Evolutionary conservation across 352 stramenopile genomes (phyloP).

Genomic region (Hyaloperonospora arabidopsidis): DNA sequence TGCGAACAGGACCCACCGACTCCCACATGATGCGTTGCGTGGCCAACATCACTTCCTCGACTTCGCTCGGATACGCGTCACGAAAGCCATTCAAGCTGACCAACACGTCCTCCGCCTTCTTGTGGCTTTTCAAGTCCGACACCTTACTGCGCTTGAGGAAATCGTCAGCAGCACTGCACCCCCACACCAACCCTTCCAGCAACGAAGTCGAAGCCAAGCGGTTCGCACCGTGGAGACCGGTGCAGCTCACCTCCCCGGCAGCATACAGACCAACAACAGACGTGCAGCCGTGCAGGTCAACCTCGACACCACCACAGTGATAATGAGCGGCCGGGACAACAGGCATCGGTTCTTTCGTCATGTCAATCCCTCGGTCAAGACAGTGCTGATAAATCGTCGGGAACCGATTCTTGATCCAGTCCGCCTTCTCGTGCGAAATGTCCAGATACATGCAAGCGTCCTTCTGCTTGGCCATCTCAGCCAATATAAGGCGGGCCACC

Average conservation of each 20-base stretch:
- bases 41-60: conserved; percentile 52
- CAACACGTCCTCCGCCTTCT: conserved; percentile 34
- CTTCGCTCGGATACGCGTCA: conserved; percentile 40
- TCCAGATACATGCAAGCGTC: conserved; percentile 88
- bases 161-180: conserved; percentile 80
- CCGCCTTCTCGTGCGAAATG: conserved; percentile 83
- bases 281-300: conserved; percentile 83
- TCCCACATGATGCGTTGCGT: conserved; percentile 91
- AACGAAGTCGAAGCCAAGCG: conserved; percentile 90
- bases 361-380: conserved; percentile 79
- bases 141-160: conserved; percentile 32
- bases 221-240: conserved; percentile 91
- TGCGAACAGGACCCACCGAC: conserved; percentile 87
- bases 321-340: conserved; percentile 92
- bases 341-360: conserved; percentile 85
- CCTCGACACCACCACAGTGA: conserved; percentile 88
- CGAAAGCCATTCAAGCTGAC: conserved; percentile 30
- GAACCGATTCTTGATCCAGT: conserved; percentile 84
- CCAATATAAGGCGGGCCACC: conserved; percentile 87
- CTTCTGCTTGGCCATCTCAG: conserved; percentile 79
- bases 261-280: conserved; percentile 82
- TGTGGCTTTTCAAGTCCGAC: conserved; percentile 11
- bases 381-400: conserved; percentile 84
- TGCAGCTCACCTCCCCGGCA: conserved; percentile 90
- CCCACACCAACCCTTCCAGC: conserved; percentile 91